Evolutionary conservation across 352 stramenopile genomes (phyloP).

Genomic region (Globisporangium echinulatum): DNA sequence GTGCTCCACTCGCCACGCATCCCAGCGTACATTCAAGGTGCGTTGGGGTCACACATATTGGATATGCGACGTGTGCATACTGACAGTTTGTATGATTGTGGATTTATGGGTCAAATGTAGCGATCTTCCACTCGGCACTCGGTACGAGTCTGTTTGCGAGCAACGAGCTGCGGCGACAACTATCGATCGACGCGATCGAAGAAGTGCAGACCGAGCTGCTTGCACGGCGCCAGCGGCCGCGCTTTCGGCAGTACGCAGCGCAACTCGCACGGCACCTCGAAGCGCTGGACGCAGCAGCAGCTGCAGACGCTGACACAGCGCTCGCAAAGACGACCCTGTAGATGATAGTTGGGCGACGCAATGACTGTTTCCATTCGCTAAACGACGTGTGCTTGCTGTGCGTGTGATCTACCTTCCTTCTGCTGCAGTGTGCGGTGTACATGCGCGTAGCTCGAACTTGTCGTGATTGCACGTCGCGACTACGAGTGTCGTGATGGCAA

Average conservation of each 20-base stretch:
- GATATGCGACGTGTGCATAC: background rate
- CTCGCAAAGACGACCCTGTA: background rate
- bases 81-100: background rate
- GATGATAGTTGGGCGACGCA: no score
- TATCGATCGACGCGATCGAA: slow-evolving; percentile 17
- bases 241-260: slow-evolving; percentile 49
- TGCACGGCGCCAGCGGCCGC: slow-evolving; percentile 36
- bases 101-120: background rate
- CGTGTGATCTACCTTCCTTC: no score
- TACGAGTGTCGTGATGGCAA: no score
- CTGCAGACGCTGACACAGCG: background rate
- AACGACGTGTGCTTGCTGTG: no score
- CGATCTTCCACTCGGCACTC: slow-evolving; percentile 30
- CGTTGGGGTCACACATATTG: no score
- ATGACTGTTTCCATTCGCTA: no score
- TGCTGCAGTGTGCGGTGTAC: background rate
- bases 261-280: slow-evolving; percentile 17
- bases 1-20: slow-evolving; percentile 60
- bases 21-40: slow-evolving; percentile 29
- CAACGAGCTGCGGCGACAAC: slow-evolving; percentile 2
- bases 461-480: no score
- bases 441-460: background rate
- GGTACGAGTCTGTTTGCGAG: slow-evolving; percentile 11
- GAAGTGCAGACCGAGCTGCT: slow-evolving; percentile 29
- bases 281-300: background rate